Base-by-base conservation (phyloP, 139 green algal genomes). In the Spirogloea muscicola region DNA sequence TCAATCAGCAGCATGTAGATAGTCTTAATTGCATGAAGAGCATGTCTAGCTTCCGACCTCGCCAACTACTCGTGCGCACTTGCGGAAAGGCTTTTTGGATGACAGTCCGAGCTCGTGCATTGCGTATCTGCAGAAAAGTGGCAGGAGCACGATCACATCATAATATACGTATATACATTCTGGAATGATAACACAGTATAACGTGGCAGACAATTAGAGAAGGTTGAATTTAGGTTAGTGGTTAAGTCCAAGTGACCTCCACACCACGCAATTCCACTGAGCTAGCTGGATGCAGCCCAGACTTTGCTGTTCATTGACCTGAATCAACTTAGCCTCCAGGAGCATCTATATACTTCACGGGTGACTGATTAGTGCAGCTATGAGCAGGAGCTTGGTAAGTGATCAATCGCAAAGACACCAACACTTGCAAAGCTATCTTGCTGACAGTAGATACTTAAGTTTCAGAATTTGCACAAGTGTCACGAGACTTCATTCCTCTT, bases 41-140 rank as follows among this genome's bases (percentile, higher is more conserved):
- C 46, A 55, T 55, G 21, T 55, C 21, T 21, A 55, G 46, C 21
- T 21, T 21, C 7, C 46, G 6, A 74, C 73, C 80, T 99, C 94
- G 21, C 94, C 94, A 33, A 99, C 94, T 38, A 99, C 94, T 2
- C 94, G 84, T 3, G 94, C 94, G 71, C 91, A 97, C 84, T 97
- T 97, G 21, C 68, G 85, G 85, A 89, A 91, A 25, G 91, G 91
- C 77, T 92, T 96, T 64, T 72, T 87, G 18, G 82, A 82, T 2
- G 65, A 27, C 59, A 96, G 76, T 0, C 91, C 90, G 39, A 98
- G 84, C 34, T 97, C 93, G 75, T 98, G 89, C 93, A 98, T 98
- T 43, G 94, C 89, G 60, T 81, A 96, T n/a, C 59, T 67, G 59
- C 58, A n/a, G 13, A n/a, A 3, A 71, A 37, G 6, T 37, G 33